phyloP scores from a whole-genome alignment of 1,284 basidiomycete genomes.

The Microstroma glucosiphilum region DNA sequence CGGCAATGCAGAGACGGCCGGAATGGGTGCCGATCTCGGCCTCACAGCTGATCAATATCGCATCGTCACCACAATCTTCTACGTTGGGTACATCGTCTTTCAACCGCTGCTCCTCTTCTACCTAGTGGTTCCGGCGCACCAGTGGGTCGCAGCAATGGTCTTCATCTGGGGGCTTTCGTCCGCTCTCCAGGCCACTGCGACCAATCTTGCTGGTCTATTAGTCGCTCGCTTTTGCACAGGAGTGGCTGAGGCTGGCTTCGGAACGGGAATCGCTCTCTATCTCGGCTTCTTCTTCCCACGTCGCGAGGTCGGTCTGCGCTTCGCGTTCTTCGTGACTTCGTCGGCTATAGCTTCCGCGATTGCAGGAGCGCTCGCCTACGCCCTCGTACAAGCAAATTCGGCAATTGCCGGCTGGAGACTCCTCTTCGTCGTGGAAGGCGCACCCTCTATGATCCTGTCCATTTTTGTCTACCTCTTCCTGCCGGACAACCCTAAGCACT shows the following conservation, averaged over 20 bases:
- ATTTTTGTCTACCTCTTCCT: conserved; percentile 32
- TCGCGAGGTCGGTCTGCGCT: conserved; percentile 42
- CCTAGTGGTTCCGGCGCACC: conserved; percentile 33
- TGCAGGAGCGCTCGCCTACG: conserved; percentile 43
- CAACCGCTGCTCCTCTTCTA: conserved; percentile 38
- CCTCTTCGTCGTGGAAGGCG: conserved; percentile 42
- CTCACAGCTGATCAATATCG: conserved; percentile 35
- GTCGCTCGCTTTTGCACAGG: conserved; percentile 37
- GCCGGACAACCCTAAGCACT: conserved; percentile 32
- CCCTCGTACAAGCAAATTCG: conserved; percentile 30
- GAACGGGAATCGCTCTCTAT: conserved; percentile 32
- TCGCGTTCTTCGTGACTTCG: conserved; percentile 26
- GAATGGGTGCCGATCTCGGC: conserved; percentile 26
- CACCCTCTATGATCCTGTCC: conserved; percentile 35
- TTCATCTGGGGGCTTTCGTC: conserved; percentile 35
- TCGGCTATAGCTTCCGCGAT: conserved; percentile 25
- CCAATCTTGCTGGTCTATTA: conserved; percentile 36
- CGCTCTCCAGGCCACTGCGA: conserved; percentile 33
- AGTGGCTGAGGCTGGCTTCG: conserved; percentile 36
- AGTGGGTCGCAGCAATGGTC: conserved; percentile 32
- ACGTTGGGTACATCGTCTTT: conserved; percentile 39
- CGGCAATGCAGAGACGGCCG: conserved; percentile 39
- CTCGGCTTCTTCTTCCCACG: conserved; percentile 39
- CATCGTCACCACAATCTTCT: conserved; percentile 38
- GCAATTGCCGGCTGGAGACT: conserved; percentile 30